Base-by-base conservation (phyloP, 2,329 filamentous ascomycete genomes). In the Thielaviopsis musarum region DNA sequence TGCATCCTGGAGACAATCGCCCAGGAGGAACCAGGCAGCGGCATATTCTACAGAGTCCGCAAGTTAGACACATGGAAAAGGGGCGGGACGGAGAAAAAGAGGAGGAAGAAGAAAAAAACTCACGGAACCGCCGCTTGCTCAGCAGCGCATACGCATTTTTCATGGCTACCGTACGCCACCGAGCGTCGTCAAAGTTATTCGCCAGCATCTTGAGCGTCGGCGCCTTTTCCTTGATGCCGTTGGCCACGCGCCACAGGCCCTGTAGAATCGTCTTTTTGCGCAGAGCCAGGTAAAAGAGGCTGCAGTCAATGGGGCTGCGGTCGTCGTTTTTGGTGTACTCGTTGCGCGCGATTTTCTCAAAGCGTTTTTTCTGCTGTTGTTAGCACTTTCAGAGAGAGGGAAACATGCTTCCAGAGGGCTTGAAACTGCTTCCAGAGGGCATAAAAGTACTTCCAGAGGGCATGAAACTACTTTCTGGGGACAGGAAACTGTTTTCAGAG, bases 61-160 rank as follows among this genome's bases (percentile, higher is more conserved):
- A 52, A 56, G 52, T 19, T 54, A 49, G 21, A 9, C 15, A 22
- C 28, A 6, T 24, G 21, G 10, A 5, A 34, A 10, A 28, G 26
- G 7, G 26, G 10, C 6, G 9, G 10, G 30, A 34, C 30, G 30
- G 57, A 48, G 30, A n/a, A 22, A 2, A 26, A 9, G 22, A 49
- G 24, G 13, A 34, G 10, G 30, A 34, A 34, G 30, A 34, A 34
- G 30, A 10, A 34, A 12, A 34, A 34, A 13, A 67, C 77, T 67
- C 70, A 89, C 86, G 81, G 69, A 96, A 96, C 56, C 93, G 79
- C 52, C 89, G 81, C 71, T 90, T 94, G 64, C 91, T 93, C 68
- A 98, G 84, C 59, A 98, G 72, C 2, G 93, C 91, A 71, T 96
- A 98, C 0, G 93, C 93, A 69, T 98, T 98, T 72, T 98, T 98